Conservation (phyloP, 2,329 filamentous ascomycete genomes). For the Beauveria sp. region DNA sequence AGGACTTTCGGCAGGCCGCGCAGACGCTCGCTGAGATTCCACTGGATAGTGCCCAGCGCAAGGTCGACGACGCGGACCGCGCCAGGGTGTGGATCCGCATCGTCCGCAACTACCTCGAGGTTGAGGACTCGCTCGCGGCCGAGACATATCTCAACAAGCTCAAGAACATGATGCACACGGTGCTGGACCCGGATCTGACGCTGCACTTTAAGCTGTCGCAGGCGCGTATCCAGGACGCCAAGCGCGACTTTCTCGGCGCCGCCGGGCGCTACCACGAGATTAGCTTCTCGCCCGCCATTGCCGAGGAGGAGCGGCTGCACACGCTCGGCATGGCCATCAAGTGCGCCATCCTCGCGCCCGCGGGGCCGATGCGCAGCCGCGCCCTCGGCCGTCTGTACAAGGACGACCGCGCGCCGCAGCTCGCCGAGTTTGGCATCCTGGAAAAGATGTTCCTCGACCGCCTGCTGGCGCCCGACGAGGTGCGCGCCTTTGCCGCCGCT, state of each 20-base stretch:
- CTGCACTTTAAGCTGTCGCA: slow-evolving; percentile 87
- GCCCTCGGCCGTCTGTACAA: slow-evolving; percentile 82
- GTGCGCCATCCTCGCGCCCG: slow-evolving; percentile 86
- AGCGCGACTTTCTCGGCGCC: slow-evolving; percentile 82
- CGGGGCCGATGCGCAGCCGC: slow-evolving; percentile 75
- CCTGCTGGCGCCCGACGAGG: slow-evolving; percentile 72
- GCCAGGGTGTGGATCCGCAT: slow-evolving; percentile 88
- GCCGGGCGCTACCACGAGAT: slow-evolving; percentile 83
- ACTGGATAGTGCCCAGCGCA: slow-evolving; percentile 80
- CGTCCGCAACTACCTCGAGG: slow-evolving; percentile 87
- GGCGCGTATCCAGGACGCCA: slow-evolving; percentile 86
- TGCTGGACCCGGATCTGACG: slow-evolving; percentile 64
- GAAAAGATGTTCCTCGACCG: slow-evolving; percentile 98
- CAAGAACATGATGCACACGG: slow-evolving; percentile 81
- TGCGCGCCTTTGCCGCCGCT: slow-evolving; percentile 73
- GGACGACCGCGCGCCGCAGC: slow-evolving; percentile 71
- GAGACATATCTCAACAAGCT: slow-evolving; percentile 89
- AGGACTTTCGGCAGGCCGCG: slow-evolving; percentile 75
- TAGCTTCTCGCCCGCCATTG: slow-evolving; percentile 68
- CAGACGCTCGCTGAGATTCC: slow-evolving; percentile 74
- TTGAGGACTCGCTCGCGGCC: slow-evolving; percentile 79
- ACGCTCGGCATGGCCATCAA: slow-evolving; percentile 83
- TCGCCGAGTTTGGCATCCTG: slow-evolving; percentile 77
- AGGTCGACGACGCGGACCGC: slow-evolving; percentile 74
- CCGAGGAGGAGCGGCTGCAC: slow-evolving; percentile 76